These are phyloP conservation scores for Isabelozyma pseudorhagii DNA, from an alignment of 805 yeast genomes.

Conservation along the genomic window DNA sequence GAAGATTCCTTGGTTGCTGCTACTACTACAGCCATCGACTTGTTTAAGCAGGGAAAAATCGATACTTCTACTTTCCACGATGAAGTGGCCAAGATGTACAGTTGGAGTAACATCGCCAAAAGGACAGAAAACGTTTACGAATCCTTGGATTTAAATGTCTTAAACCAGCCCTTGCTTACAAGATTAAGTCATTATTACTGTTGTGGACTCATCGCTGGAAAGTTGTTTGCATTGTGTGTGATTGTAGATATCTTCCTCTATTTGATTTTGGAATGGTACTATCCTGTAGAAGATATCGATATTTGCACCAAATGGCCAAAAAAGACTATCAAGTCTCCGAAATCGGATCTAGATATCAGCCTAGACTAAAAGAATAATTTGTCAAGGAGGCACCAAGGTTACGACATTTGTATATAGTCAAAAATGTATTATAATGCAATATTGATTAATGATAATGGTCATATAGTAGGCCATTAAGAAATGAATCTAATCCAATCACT, in stretches of 20 bases:
- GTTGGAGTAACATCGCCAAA: constrained; percentile 85
- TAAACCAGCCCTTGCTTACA: constrained; percentile 53
- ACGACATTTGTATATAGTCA: too few species aligned
- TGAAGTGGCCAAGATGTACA: constrained; percentile 77
- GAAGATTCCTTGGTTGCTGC: constrained; percentile 78
- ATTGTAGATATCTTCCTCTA: constrained; percentile 74
- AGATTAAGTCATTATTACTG: constrained; percentile 63
- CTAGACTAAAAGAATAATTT: not conserved
- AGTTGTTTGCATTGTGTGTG: constrained; percentile 73
- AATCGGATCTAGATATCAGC: not conserved
- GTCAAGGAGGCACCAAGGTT: not conserved
- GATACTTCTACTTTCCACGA: constrained; percentile 77
- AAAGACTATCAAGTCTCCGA: constrained; percentile 4
- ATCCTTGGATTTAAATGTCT: constrained; percentile 34
- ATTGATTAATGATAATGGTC: too few species aligned
- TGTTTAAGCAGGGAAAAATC: constrained; percentile 53
- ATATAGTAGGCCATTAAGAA: too few species aligned
- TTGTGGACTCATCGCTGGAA: constrained; percentile 84
- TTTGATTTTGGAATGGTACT: constrained; percentile 61
- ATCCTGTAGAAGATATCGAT: constrained; percentile 72
- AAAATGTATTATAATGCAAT: too few species aligned
- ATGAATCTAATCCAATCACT: not conserved
- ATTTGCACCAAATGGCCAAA: constrained; percentile 76
- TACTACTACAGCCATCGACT: constrained; percentile 64
- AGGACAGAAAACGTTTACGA: constrained; percentile 84